Conservation (phyloP, 176 grass and related monocot species). For the Lolium perenne region DNA sequence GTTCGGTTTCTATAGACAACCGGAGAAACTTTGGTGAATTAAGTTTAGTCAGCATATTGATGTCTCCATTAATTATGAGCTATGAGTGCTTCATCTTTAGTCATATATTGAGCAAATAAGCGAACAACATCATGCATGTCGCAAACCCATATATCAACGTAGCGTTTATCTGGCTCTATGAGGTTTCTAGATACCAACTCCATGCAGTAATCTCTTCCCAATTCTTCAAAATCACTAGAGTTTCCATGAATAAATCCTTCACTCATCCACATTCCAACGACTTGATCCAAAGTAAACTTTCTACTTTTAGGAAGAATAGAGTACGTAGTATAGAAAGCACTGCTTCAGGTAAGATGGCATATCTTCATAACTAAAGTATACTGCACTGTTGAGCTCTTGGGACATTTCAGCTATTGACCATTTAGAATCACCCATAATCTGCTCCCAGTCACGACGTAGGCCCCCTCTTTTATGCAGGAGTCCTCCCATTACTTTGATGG, state of each 20-base stretch:
- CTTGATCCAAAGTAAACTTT: not conserved
- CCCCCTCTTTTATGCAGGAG: not conserved
- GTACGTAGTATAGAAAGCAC: not conserved
- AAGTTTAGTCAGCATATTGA: not conserved
- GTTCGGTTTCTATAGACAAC: not conserved
- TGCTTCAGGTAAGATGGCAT: not conserved
- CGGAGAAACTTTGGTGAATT: not conserved
- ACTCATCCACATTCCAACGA: not conserved
- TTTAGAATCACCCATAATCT: not conserved
- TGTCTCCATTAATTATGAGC: not conserved
- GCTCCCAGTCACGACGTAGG: not conserved
- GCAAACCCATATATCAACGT: fast-evolving
- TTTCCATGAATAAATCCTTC: not conserved
- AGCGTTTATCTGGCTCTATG: not conserved
- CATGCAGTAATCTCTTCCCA: not conserved
- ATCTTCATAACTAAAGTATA: not conserved
- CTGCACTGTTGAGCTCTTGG: not conserved
- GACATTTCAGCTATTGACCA: not conserved
- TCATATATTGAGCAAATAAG: conserved; percentile 32
- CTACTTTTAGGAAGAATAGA: not conserved
- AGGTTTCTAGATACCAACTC: conserved; percentile 54
- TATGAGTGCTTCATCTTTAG: conserved; percentile 14
- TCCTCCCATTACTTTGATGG: not conserved
- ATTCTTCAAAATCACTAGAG: not conserved
- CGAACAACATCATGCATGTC: conserved; percentile 48